These are phyloP conservation scores for Orbilia javanica DNA, from an alignment of 2,329 filamentous ascomycete species.

Conservation along the genomic window DNA sequence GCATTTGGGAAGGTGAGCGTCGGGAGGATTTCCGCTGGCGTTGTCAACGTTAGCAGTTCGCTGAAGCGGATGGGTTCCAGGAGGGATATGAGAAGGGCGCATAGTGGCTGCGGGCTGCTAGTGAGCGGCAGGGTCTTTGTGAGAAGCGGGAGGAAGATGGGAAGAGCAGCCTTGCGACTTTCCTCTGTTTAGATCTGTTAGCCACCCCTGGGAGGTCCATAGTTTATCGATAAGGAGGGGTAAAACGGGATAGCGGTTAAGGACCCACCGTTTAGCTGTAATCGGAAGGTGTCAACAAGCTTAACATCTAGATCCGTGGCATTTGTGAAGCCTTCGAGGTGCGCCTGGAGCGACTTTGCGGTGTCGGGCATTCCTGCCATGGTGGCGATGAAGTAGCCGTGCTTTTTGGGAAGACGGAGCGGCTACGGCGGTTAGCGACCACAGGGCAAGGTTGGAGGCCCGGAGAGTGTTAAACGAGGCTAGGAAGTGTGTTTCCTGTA, in stretches of 20 bases:
- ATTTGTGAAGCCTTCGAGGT: conserved; percentile 56
- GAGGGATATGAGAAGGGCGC: conserved; percentile 52
- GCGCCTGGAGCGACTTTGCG: conserved; percentile 53
- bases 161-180: conserved; percentile 52
- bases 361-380: conserved; percentile 59
- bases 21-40: conserved; percentile 53
- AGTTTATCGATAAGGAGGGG: conserved; percentile 58
- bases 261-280: conserved; percentile 55
- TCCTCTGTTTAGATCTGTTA: conserved; percentile 43
- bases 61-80: conserved; percentile 52
- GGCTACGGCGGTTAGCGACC: conserved; percentile 45
- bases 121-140: conserved; percentile 55
- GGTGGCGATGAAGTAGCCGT: conserved; percentile 35
- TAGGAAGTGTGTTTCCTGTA: neutral
- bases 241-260: conserved; percentile 30
- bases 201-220: neutral
- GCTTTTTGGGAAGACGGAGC: conserved; percentile 11
- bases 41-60: conserved; percentile 53
- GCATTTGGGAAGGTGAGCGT: conserved; percentile 55
- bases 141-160: conserved; percentile 54
- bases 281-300: conserved; percentile 56
- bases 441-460: neutral
- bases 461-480: neutral
- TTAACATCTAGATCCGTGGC: conserved; percentile 54
- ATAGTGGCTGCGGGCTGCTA: conserved; percentile 52